Conservation (phyloP, 2,329 filamentous ascomycete species). For the Cladosporium velox region DNA sequence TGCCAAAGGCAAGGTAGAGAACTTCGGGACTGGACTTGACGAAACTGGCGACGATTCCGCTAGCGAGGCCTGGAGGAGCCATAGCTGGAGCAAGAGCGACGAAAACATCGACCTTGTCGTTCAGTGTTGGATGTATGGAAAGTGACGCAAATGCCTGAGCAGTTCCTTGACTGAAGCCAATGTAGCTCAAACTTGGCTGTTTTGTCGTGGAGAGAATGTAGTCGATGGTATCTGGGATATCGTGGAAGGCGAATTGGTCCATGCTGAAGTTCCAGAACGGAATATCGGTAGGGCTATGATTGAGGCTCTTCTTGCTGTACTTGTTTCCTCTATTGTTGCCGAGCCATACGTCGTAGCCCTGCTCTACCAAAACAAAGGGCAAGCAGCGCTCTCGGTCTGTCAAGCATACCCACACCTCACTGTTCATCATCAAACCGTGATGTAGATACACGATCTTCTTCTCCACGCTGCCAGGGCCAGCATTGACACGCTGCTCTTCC, state of each 20-base stretch:
- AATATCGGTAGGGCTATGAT: conserved; percentile 69
- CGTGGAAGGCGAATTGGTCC: conserved; percentile 96
- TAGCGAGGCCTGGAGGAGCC: conserved; percentile 88
- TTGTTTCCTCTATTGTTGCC: conserved; percentile 99
- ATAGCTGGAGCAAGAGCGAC: conserved; percentile 95
- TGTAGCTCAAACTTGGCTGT: conserved; percentile 85
- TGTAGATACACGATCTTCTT: conserved; percentile 94
- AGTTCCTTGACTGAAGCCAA: conserved; percentile 96
- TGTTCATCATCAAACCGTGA: conserved; percentile 97
- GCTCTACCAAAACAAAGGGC: conserved; percentile 84
- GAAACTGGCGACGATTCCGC: conserved; percentile 86
- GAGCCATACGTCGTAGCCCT: conserved; percentile 95
- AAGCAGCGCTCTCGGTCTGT: conserved; percentile 84
- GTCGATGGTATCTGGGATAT: conserved; percentile 91
- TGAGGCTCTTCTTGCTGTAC: conserved; percentile 92
- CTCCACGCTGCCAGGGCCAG: conserved; percentile 63
- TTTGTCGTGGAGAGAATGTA: conserved; percentile 85
- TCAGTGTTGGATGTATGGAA: conserved; percentile 87
- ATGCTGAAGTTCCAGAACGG: conserved; percentile 98
- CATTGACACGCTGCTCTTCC: conserved; percentile 76
- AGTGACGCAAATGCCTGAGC: conserved; percentile 94
- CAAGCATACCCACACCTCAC: conserved; percentile 94
- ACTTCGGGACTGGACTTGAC: conserved; percentile 92
- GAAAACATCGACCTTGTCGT: conserved; percentile 92
- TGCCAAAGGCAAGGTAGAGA: conserved; percentile 87